A percentile compares a stretch with the other conserved stretches of the same genome.
Evolutionary conservation across 805 yeast genomes (phyloP).

Genomic region (Candida sphagnicola): DNA sequence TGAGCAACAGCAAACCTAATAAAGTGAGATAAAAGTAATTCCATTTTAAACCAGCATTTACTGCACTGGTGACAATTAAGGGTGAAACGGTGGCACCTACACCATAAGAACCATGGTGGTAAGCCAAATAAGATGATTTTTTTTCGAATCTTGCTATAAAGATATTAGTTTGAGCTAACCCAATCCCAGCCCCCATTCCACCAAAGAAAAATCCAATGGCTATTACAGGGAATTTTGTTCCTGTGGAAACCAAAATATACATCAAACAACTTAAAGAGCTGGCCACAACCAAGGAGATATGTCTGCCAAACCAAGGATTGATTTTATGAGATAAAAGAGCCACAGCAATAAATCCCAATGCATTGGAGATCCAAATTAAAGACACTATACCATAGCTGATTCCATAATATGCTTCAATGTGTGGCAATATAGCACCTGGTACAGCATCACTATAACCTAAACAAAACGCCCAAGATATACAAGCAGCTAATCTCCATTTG

Average conservation of each 20-base stretch:
- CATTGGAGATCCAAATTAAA: constrained; percentile 25
- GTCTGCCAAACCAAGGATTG: constrained; percentile 18
- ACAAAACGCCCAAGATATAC: constrained; percentile 16
- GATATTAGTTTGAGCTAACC: constrained; percentile 17
- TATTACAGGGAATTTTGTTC: constrained; percentile 16
- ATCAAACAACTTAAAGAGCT: constrained; percentile 9
- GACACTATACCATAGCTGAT: constrained; percentile 23
- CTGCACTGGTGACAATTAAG: constrained; percentile 18
- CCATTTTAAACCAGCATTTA: constrained; percentile 18
- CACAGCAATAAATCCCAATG: constrained; percentile 22
- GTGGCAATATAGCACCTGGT: constrained; percentile 25
- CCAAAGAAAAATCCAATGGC: constrained; percentile 21
- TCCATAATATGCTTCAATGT: constrained; percentile 19
- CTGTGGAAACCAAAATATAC: constrained; percentile 17
- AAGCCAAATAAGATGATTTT: constrained; percentile 13
- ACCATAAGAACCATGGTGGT: constrained; percentile 20
- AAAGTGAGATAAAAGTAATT: constrained; percentile 18
- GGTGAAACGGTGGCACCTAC: constrained; percentile 24
- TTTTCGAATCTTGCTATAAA: constrained; percentile 17
- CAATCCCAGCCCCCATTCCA: constrained; percentile 18
- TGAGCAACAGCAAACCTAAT: constrained; percentile 14
- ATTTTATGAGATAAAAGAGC: constrained; percentile 22
- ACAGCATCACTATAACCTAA: constrained; percentile 24
- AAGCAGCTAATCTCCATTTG: constrained; percentile 13
- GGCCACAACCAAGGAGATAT: constrained; percentile 12